phyloP scores from a whole-genome alignment of 257 asterid species.

The Linaria vulgaris region DNA sequence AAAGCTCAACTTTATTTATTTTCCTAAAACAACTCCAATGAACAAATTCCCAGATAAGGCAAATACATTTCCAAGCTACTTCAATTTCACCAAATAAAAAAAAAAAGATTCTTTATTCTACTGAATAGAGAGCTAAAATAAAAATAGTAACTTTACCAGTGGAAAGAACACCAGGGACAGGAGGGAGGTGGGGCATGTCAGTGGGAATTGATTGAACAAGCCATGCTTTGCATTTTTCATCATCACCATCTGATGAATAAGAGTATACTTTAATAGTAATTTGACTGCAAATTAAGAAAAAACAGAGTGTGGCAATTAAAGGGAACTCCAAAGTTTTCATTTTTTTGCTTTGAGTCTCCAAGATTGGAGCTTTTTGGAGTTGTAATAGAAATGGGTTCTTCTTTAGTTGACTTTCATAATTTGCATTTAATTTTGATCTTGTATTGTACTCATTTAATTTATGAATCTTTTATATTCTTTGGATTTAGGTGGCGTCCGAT shows the following conservation, averaged over 20 bases:
- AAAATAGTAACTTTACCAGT: slow-evolving; percentile 41
- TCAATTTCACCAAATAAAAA: too few species aligned
- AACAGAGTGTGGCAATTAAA: slow-evolving; percentile 18
- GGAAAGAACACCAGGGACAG: slow-evolving; percentile 69
- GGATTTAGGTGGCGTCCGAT: too few species aligned
- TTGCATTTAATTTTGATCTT: too few species aligned
- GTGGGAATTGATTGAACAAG: slow-evolving; percentile 85
- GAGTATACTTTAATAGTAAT: slow-evolving; percentile 16
- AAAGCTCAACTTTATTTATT: too few species aligned
- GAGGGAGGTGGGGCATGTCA: slow-evolving; percentile 68
- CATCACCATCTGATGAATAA: slow-evolving; percentile 24
- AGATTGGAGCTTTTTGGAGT: background rate
- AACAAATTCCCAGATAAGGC: too few species aligned
- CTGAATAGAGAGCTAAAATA: background rate
- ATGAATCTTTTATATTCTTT: too few species aligned
- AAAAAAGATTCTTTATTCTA: too few species aligned
- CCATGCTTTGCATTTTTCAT: slow-evolving; percentile 69
- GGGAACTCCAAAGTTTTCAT: slow-evolving; percentile 32
- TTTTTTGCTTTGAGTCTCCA: slow-evolving; percentile 14
- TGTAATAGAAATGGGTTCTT: too few species aligned
- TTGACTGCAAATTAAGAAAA: slow-evolving; percentile 17
- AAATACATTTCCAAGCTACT: too few species aligned
- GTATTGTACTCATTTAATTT: too few species aligned
- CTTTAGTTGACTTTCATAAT: too few species aligned
- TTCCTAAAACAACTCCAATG: too few species aligned